Conservation (phyloP, 306 rosid genomes). For the Cajanus cajan region DNA sequence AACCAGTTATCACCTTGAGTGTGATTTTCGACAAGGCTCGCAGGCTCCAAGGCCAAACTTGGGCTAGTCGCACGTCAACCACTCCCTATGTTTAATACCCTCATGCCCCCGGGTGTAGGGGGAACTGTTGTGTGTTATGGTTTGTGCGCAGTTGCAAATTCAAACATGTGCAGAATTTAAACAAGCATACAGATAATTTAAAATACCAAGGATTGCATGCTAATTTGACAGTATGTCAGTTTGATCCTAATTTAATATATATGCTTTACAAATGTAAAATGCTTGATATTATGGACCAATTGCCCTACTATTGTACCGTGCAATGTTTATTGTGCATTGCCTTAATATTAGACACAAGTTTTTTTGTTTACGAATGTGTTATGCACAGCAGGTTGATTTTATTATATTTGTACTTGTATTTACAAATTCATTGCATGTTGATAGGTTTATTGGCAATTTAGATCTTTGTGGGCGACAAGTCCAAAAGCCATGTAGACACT, state of each 20-base stretch:
- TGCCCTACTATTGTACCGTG: not conserved
- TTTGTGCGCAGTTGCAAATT: no score
- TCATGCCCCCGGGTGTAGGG: no score
- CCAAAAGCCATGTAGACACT: slow-evolving; percentile 73
- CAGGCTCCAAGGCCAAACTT: no score
- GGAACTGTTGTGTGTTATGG: no score
- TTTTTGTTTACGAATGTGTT: not conserved
- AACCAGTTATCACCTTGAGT: no score
- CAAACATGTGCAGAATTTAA: no score
- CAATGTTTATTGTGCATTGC: not conserved
- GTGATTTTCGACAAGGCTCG: no score
- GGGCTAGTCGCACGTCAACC: no score
- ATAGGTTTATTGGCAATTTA: slow-evolving; percentile 77
- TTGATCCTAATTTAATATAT: slow-evolving; percentile 10
- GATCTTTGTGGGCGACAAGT: slow-evolving; percentile 96
- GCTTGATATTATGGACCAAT: not conserved
- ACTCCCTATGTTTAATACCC: no score
- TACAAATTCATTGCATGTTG: slow-evolving; percentile 6
- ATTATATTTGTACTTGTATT: not conserved
- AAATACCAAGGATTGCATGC: not conserved
- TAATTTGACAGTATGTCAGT: not conserved
- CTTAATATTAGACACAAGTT: not conserved
- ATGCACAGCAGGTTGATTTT: not conserved
- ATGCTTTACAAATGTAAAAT: not conserved
- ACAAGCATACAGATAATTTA: no score